Evolutionary conservation across 73 alveolate genomes (phyloP), one percentile per base, ranked within the genome.

Genomic region (Paramecium biaurelia): DNA sequence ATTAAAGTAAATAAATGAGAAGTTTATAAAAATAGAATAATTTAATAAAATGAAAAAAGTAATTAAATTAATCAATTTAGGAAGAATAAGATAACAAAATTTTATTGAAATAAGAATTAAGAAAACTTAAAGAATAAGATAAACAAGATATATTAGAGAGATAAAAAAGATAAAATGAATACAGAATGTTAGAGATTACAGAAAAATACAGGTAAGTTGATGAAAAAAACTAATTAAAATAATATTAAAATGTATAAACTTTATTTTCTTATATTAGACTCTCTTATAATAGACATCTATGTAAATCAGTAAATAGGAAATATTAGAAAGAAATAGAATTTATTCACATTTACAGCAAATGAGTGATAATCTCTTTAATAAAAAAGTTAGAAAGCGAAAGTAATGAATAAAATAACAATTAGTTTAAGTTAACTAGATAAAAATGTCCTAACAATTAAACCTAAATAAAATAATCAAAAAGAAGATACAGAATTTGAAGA

Each of bases 341-440:
- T 63, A 63, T 32, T 63, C 84, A 7, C 84, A 63, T 30, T 14
- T 63, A 20, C 26, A 26, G 10, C 12, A 63, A 63, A 63, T 63
- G 84, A 63, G 84, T 63, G 84, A 63, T 24, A 63, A 63, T 63
- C 45, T 63, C 14, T 63, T 63, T 24, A 63, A 63, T 63, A 63
- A 63, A 32, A 63, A 63, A 63, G 26, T 63, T 12, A 63, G 84
- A 63, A 63, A 63, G 26, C 41, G 84, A 63, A 63, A 63, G 84
- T 63, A 63, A 63, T 63, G 4, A 63, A 30, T 63, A 10, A 63
- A 26, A 26, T 63, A 38, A 12, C 2, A 12, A 14, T 30, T 14
- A 63, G 84, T 63, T 3, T 30, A 18, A 63, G 84, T 63, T 9
- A 26, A 30, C 28, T 63, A 6, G 47, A 63, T 15, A 11, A 63